Evolutionary conservation across 176 grass and related monocot genomes (phyloP).

Genomic region (Oryza meyeriana): DNA sequence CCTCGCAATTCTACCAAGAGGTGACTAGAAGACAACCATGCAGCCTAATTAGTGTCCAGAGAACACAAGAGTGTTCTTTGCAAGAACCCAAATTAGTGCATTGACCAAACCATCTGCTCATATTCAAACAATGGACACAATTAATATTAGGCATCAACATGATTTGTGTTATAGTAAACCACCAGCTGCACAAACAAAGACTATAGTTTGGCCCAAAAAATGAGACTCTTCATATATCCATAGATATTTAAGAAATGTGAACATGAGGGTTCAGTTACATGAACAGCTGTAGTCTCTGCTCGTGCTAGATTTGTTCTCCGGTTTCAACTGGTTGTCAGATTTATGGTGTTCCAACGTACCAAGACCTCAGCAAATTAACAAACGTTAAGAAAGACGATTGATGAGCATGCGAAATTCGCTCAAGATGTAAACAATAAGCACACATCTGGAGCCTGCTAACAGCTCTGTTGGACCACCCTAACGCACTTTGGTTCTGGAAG

Average conservation of each 20-base stretch:
- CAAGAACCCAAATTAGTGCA: neutral
- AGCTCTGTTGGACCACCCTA: neutral
- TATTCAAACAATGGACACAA: neutral
- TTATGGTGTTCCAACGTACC: no score
- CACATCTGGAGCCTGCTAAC: neutral
- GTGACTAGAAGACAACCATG: neutral
- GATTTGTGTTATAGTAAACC: neutral
- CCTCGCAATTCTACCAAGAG: neutral
- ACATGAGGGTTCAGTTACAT: neutral
- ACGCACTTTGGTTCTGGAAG: neutral
- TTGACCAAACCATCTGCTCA: conserved; percentile 1
- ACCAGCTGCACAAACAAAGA: neutral
- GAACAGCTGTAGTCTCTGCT: neutral
- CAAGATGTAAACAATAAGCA: neutral
- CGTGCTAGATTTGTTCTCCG: neutral
- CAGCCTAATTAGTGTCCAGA: neutral
- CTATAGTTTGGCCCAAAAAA: neutral
- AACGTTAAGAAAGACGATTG: no score
- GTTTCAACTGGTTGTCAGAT: neutral
- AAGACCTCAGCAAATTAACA: no score
- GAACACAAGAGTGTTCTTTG: neutral
- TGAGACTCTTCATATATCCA: neutral
- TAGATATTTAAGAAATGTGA: neutral
- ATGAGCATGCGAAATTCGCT: no score
- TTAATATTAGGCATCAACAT: neutral